Base-by-base conservation (phyloP, 2,329 filamentous ascomycete species). In the Parafenestella ontariensis region DNA sequence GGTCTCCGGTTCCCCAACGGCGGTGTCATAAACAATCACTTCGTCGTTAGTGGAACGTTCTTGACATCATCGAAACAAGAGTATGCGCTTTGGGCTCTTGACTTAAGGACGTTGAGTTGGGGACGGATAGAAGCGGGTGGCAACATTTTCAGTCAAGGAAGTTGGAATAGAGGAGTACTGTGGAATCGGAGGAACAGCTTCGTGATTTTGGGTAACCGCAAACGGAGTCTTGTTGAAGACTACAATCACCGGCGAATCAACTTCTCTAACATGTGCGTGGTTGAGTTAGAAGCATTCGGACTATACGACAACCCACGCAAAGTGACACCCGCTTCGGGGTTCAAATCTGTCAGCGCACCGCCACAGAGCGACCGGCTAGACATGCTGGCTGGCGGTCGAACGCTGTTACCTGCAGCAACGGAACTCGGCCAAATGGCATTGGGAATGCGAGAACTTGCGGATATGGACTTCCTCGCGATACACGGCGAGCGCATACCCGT, bases 231-330 rank as follows among this genome's bases (percentile, higher is more conserved):
- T 28, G 94, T 98, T 0, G 94, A 99, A 65, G 95, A 99, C 75
- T 99, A 99, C 77, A 98, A 98, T 72, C 95, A 98, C 70, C 89
- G 95, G 10, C 89, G 95, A 23, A 96, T 99, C 77, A 99, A 99
- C 76, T 99, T 98, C 73, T 91, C 90, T 9, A 96, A 99, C 70
- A 87, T 98, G 24, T 98, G 95, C 75, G 90, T 98, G 83, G 94
- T 99, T 8, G 95, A 99, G 76, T 82, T 99, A 10, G 95, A 99
- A 73, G 93, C 95, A 0, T 99, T 98, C 79, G 95, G 95, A 1
- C 87, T 99, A 39, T 98, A 97, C 74, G 94, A 98, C 72, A 99
- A 98, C 73, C 93, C 95, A 10, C 87, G 93, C 60, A 90, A 89
- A 72, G 86, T 83, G 0, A 81, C 86, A 4, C 90, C 94, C 1